Percentiles rank a stretch among this genome's conserved stretches.
phyloP scores from a whole-genome alignment of 768 basidiomycete species.

The Royoungia palumana region DNA sequence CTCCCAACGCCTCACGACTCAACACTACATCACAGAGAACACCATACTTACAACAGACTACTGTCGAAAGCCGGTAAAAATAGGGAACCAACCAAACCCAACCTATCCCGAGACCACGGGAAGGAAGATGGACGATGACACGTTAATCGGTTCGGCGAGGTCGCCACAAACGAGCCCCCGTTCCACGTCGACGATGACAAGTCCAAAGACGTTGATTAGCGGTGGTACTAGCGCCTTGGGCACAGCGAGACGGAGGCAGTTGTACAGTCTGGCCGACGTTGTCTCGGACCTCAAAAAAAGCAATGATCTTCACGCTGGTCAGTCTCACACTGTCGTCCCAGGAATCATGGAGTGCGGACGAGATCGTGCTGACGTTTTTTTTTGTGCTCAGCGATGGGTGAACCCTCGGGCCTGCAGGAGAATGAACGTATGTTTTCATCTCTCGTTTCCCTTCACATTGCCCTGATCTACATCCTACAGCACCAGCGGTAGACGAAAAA shows the following conservation, averaged over 20 bases:
- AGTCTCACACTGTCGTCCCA: conserved; percentile 4
- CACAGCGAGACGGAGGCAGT: conserved; percentile 33
- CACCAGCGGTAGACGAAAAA: conserved; percentile 45
- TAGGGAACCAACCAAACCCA: background rate
- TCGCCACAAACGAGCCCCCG: conserved; percentile 22
- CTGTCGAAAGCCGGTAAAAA: background rate
- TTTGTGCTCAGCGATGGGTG: conserved; percentile 21
- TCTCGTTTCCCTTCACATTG: background rate
- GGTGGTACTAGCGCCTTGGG: conserved; percentile 1
- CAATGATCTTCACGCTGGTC: conserved; percentile 30
- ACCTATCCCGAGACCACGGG: background rate
- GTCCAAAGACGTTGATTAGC: conserved; percentile 8
- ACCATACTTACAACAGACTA: background rate
- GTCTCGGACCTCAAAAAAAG: conserved; percentile 42
- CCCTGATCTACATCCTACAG: conserved; percentile 9
- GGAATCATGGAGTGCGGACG: background rate
- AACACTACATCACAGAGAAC: background rate
- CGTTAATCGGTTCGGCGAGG: conserved; percentile 17
- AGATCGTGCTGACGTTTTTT: background rate
- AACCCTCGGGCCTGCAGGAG: conserved; percentile 37
- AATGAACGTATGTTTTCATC: conserved; percentile 30
- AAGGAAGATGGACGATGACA: conserved; percentile 24
- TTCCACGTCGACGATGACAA: conserved; percentile 16
- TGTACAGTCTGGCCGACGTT: conserved; percentile 43
- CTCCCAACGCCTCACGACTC: background rate